A percentile compares a stretch with the other conserved stretches of the same genome.
Conservation (phyloP, 768 basidiomycete genomes). For the Naematelia aurantialba region DNA sequence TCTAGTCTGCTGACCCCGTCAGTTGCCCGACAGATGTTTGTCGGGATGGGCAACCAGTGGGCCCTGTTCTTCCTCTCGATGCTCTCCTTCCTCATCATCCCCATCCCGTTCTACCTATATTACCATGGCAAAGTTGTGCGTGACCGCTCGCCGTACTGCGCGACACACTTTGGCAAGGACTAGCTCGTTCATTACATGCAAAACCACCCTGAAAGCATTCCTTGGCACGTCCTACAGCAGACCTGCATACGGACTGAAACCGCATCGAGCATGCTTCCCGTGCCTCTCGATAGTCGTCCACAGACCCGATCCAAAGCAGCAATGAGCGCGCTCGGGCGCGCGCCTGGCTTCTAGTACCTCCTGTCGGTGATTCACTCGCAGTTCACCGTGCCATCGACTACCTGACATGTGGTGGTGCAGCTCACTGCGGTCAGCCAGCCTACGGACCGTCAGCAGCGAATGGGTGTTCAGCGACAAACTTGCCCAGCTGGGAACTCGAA, state of each 20-base stretch:
- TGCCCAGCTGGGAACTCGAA: constrained; percentile 9
- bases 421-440: constrained; percentile 14
- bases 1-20: not conserved
- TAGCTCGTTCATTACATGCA: no score
- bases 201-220: no score
- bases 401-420: constrained; percentile 9
- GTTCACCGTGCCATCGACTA: not conserved
- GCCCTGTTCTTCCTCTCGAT: constrained; percentile 32
- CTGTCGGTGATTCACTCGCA: not conserved
- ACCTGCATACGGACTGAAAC: not conserved
- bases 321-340: no score
- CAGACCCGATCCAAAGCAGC: no score
- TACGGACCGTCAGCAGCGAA: constrained; percentile 1
- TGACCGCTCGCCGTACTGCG: constrained; percentile 34
- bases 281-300: no score
- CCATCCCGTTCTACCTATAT: constrained; percentile 38
- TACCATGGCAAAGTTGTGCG: constrained; percentile 25
- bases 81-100: constrained; percentile 30
- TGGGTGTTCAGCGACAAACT: not conserved
- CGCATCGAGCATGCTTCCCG: not conserved
- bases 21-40: constrained; percentile 40
- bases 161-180: constrained; percentile 30
- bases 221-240: not conserved
- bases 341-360: not conserved
- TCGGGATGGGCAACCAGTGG: constrained; percentile 39